Conservation (phyloP, 2,329 filamentous ascomycete genomes). For the Colletotrichum tropicale region DNA sequence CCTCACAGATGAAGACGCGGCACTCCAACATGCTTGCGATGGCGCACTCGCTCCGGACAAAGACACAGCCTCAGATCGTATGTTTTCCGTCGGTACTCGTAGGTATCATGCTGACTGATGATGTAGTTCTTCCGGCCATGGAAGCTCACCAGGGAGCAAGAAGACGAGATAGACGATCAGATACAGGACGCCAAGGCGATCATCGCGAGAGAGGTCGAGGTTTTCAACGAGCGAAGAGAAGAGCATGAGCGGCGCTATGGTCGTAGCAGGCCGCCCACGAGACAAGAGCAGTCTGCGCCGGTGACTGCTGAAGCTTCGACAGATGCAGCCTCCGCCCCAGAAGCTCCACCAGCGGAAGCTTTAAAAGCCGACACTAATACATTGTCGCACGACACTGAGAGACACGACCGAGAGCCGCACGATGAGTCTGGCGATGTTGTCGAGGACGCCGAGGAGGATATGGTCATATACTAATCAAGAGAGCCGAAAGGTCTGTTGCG, state of each 20-base stretch:
- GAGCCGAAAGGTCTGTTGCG: not conserved
- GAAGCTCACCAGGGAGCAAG: constrained; percentile 72
- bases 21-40: constrained; percentile 74
- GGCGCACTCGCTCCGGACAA: constrained; percentile 78
- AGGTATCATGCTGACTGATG: not conserved
- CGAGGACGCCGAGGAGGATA: constrained; percentile 86
- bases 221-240: constrained; percentile 60
- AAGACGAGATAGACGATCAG: constrained; percentile 74
- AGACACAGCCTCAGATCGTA: constrained; percentile 75
- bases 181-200: constrained; percentile 66
- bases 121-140: constrained; percentile 84
- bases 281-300: constrained; percentile 35
- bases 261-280: constrained; percentile 15
- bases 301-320: constrained; percentile 29
- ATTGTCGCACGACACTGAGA: constrained; percentile 28
- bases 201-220: constrained; percentile 68
- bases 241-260: constrained; percentile 35
- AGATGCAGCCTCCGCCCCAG: constrained; percentile 30
- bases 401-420: constrained; percentile 52
- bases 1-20: constrained; percentile 70
- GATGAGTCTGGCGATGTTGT: constrained; percentile 80
- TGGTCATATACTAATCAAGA: constrained; percentile 77
- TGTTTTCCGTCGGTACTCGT: constrained; percentile 35
- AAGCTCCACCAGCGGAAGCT: constrained; percentile 36
- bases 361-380: constrained; percentile 33